Percentiles rank a stretch among this genome's conserved stretches.
These are phyloP conservation scores for Hymenoscyphus fructigenus DNA, from an alignment of 2,329 filamentous ascomycete species.

Conservation along the genomic window DNA sequence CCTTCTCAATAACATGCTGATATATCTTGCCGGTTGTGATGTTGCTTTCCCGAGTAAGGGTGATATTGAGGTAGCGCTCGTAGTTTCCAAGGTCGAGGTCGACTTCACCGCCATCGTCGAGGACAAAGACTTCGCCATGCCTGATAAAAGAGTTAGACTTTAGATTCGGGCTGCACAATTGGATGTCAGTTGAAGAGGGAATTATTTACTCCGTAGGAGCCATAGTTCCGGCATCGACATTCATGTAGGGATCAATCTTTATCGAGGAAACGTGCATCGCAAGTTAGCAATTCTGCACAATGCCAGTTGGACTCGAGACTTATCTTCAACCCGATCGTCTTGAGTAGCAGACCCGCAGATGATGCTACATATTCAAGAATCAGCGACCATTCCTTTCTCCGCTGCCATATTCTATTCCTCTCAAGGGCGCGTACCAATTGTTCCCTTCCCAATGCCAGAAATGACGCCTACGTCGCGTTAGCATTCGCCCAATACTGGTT, in stretches of 20 bases:
- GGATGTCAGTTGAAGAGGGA: slow-evolving; percentile 29
- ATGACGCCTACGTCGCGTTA: slow-evolving; percentile 44
- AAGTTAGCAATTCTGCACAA: slow-evolving; percentile 34
- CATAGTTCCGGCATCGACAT: slow-evolving; percentile 68
- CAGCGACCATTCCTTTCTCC: neutral
- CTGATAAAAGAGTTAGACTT: slow-evolving; percentile 40
- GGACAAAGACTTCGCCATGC: slow-evolving; percentile 87
- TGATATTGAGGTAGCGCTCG: slow-evolving; percentile 79
- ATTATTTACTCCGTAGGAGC: slow-evolving; percentile 57
- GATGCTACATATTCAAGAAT: slow-evolving; percentile 50
- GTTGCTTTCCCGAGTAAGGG: slow-evolving; percentile 83
- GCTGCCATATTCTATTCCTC: neutral
- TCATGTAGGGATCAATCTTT: slow-evolving; percentile 73
- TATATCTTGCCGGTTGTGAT: slow-evolving; percentile 99
- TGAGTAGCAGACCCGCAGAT: slow-evolving; percentile 72
- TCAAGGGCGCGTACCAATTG: slow-evolving; percentile 56
- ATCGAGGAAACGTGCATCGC: slow-evolving; percentile 58
- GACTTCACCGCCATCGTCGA: slow-evolving; percentile 77
- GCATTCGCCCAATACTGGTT: slow-evolving; percentile 8
- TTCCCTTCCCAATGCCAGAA: slow-evolving; percentile 61
- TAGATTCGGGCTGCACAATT: slow-evolving; percentile 31
- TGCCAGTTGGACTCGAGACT: slow-evolving; percentile 38
- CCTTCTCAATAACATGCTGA: slow-evolving; percentile 77
- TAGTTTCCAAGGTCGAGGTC: slow-evolving; percentile 76
- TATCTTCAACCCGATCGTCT: slow-evolving; percentile 78